phyloP scores from a whole-genome alignment of 371 early-diverging fungal species.

The Apophysomyces ossiformis region DNA sequence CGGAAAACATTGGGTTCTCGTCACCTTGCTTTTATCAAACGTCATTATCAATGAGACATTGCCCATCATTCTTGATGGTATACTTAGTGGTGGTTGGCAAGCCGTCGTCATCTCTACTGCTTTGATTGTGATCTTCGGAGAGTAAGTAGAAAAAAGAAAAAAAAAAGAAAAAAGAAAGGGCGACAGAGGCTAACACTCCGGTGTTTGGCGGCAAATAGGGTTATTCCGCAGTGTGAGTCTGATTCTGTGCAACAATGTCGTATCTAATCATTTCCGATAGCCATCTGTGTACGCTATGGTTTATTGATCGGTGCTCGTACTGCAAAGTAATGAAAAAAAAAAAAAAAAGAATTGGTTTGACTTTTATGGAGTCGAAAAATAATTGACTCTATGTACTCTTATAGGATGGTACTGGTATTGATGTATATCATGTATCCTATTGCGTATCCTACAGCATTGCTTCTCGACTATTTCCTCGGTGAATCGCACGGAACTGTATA shows the following conservation, averaged over 20 bases:
- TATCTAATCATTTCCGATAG: conserved; percentile 30
- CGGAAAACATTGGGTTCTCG: conserved; percentile 85
- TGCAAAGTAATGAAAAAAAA: conserved; percentile 42
- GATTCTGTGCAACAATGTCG: conserved; percentile 2
- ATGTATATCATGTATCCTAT: conserved; percentile 63
- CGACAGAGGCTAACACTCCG: background rate
- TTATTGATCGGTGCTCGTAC: conserved; percentile 83
- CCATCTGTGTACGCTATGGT: conserved; percentile 73
- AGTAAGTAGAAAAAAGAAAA: conserved; percentile 54
- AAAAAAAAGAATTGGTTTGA: too few relatives aligned
- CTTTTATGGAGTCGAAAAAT: conserved; percentile 12
- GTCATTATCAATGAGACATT: conserved; percentile 94
- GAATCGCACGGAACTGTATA: conserved; percentile 85
- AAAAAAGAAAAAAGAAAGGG: background rate
- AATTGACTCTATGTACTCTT: background rate
- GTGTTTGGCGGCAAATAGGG: conserved; percentile 25
- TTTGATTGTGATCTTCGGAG: conserved; percentile 92
- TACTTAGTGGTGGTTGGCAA: conserved; percentile 79
- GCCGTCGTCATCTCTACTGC: conserved; percentile 91
- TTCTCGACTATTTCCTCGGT: conserved; percentile 83
- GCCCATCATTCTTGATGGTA: conserved; percentile 88
- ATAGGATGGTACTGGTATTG: conserved; percentile 27
- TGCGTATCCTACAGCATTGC: conserved; percentile 82
- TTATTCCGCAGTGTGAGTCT: conserved; percentile 50
- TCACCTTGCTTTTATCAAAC: conserved; percentile 90